phyloP scores from a whole-genome alignment of 2,329 filamentous ascomycete species.

The Paracamarosporium sp. region DNA sequence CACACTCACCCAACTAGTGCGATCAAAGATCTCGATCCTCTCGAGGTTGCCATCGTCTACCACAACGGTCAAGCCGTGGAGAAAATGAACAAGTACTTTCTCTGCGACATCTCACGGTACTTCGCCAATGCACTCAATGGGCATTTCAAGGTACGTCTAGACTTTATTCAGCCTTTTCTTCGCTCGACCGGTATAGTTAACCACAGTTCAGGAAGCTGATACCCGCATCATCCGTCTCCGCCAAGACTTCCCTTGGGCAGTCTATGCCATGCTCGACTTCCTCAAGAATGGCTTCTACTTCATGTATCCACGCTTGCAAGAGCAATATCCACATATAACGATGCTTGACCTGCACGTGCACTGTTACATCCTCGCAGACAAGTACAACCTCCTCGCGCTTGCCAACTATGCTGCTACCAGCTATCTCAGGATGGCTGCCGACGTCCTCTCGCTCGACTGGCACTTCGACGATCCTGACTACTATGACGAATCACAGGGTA shows the following conservation, averaged over 20 bases:
- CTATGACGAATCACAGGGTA: neutral
- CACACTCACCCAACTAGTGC: neutral
- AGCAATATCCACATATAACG: slow-evolving; percentile 22
- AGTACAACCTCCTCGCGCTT: slow-evolving; percentile 25
- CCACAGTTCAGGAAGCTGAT: neutral
- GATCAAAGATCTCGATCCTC: neutral
- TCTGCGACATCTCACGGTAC: slow-evolving; percentile 13
- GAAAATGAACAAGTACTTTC: neutral
- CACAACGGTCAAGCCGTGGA: neutral
- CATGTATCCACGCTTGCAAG: slow-evolving; percentile 16
- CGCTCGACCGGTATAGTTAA: too few relatives aligned
- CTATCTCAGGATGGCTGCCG: slow-evolving; percentile 18
- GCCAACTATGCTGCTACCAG: slow-evolving; percentile 13
- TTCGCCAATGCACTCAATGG: neutral
- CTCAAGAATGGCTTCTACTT: slow-evolving; percentile 24
- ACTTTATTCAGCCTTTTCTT: neutral
- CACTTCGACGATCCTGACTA: neutral
- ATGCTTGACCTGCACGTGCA: slow-evolving; percentile 33
- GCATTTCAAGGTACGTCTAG: neutral
- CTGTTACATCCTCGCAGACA: slow-evolving; percentile 26
- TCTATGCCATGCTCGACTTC: slow-evolving; percentile 17
- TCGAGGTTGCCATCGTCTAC: neutral
- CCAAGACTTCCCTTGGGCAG: neutral
- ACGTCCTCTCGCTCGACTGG: slow-evolving; percentile 15
- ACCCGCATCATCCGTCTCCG: slow-evolving; percentile 3